Base-by-base conservation (phyloP, 1,284 basidiomycete species). In the Salmacisia buchloeana region DNA sequence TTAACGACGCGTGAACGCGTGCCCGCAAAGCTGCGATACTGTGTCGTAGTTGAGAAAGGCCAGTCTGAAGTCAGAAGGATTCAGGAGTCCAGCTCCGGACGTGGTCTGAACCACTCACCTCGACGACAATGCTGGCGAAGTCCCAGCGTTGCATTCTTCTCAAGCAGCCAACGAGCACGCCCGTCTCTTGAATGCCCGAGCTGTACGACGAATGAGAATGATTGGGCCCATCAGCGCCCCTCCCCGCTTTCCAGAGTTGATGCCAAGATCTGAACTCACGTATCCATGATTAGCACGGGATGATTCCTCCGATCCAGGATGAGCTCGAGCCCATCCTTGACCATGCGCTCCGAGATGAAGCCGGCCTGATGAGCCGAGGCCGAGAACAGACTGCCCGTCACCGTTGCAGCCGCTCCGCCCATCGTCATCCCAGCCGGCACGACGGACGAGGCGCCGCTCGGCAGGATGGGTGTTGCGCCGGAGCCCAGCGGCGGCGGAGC, bases 131-230 rank as follows among this genome's bases (percentile, higher is more conserved):
- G 31, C 71, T 74, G 0, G 72, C 71, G 31, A 79, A 74, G 63
- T 79, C 78, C 72, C 75, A 75, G 6, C 74, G 38, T 56, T 76
- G 73, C 33, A 79, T 68, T 33, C 76, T 76, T 39, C 77, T 63
- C 2, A 79, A 59, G 43, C 77, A 79, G 13, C 71, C 77, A 0
- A 78, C 64, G 7, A 78, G 66, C 0, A 75, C 67, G 4, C 75
- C 76, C 1, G 73, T 72, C 57, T 79, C 77, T 58, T 75, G 76
- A 12, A 77, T 74, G 0, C 77, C 77, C 0, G 73, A 66, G 18
- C 66, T 70, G 62, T 10, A 13, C 35, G 12, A 34, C 21, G 35
- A 29, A 25, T 7, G 27, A 58, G 10, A 23, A n/a, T 31, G 54
- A 29, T 6, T 6, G 7, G 23, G 25, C 5, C 27, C 36, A 35